A percentile compares a stretch with the other conserved stretches of the same genome.
phyloP scores from a whole-genome alignment of 345 rosid genomes.

The Clarkia xantiana region DNA sequence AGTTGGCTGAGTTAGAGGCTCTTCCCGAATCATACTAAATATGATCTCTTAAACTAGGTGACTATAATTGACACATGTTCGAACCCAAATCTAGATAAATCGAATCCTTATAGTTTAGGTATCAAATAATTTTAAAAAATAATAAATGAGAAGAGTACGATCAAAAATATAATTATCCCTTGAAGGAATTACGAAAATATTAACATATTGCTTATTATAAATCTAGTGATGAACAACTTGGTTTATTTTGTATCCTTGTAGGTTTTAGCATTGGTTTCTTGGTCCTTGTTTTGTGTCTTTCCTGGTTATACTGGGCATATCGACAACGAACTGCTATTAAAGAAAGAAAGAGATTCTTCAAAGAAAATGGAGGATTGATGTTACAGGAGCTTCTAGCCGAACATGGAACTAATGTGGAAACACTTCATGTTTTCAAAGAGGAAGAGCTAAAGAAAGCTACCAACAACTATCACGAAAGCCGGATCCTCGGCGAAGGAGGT shows the following conservation, averaged over 20 bases:
- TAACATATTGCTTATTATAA: too few relatives aligned
- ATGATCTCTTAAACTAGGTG: too few relatives aligned
- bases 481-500: slow-evolving; percentile 21
- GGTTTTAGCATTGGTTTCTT: not conserved
- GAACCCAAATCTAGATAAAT: too few relatives aligned
- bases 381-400: not conserved
- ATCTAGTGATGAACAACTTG: too few relatives aligned
- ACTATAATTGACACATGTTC: too few relatives aligned
- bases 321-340: not conserved
- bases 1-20: too few relatives aligned
- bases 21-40: too few relatives aligned
- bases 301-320: not conserved
- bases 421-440: slow-evolving; percentile 14
- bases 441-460: slow-evolving; percentile 24
- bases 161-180: too few relatives aligned
- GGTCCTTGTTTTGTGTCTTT: not conserved
- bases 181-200: too few relatives aligned
- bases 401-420: slow-evolving; percentile 1
- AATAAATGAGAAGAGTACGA: too few relatives aligned
- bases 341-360: not conserved
- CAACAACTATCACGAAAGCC: slow-evolving; percentile 11
- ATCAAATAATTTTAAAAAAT: too few relatives aligned
- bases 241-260: too few relatives aligned
- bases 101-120: not conserved
- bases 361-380: not conserved